Percentiles rank a stretch among this genome's conserved stretches.
phyloP scores from a whole-genome alignment of 305 asterid species.

The Galium porrigens region DNA sequence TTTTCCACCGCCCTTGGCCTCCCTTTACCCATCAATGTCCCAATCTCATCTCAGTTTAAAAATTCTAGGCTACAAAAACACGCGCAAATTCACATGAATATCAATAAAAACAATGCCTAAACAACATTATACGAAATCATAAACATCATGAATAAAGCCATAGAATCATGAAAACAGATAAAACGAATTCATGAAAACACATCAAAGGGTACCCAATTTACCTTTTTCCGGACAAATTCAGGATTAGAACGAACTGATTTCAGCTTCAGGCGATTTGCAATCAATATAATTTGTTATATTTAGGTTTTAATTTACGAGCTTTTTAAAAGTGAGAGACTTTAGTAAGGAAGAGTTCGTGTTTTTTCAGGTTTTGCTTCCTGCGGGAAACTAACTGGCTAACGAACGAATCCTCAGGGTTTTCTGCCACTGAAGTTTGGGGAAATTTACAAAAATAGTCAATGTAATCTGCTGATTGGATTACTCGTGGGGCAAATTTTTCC shows the following conservation, averaged over 20 bases:
- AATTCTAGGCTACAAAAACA: slow-evolving; percentile 3
- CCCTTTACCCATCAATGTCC: slow-evolving; percentile 56
- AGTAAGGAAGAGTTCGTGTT: slow-evolving; percentile 18
- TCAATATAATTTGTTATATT: neutral
- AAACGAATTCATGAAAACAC: neutral
- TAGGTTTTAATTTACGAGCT: neutral
- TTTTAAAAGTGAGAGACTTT: slow-evolving; percentile 16
- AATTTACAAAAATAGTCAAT: slow-evolving; percentile 23
- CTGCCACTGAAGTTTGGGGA: slow-evolving; percentile 22
- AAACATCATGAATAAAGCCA: neutral
- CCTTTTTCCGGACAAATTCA: slow-evolving; percentile 2
- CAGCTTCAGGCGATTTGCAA: neutral
- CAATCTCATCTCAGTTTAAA: slow-evolving; percentile 14
- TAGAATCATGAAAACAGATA: neutral
- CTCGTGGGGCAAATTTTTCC: neutral
- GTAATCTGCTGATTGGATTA: slow-evolving; percentile 3
- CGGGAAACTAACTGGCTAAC: slow-evolving; percentile 12
- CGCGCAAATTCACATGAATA: slow-evolving; percentile 8
- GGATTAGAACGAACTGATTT: neutral
- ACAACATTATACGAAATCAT: slow-evolving; percentile 1
- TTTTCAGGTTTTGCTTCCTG: slow-evolving; percentile 26
- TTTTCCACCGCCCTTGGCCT: slow-evolving; percentile 64
- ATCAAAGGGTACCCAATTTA: slow-evolving; percentile 1
- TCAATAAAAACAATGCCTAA: neutral
- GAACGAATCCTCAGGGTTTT: slow-evolving; percentile 9